Evolutionary conservation across 192 early-diverging fungal species (phyloP), one percentile per base, ranked within the genome.

Genomic region (Lobosporangium transversale): DNA sequence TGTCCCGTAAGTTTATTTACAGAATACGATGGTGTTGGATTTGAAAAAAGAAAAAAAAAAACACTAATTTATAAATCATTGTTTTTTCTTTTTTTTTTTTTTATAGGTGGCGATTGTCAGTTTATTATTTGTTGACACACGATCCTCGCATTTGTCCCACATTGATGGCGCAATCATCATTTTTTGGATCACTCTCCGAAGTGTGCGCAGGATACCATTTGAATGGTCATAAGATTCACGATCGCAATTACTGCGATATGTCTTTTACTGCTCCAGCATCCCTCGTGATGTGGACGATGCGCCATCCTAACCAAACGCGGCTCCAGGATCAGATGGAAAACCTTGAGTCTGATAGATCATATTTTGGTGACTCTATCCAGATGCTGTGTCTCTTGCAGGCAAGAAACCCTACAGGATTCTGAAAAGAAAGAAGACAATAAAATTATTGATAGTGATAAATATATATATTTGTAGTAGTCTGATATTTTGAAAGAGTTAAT

Each of bases 341-440:
- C 2, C 73, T 84, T 53, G 75, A 70, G 18, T 55, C 44, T 0
- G 85, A 86, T 10, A 78, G 66, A 30, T 82, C 80, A 4, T 86
- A 86, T 47, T 86, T 86, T 63, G 85, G 85, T 14, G 85, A 86
- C 61, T 73, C 80, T 21, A 86, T 86, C 40, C 81, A 81, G n/a
- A 64, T 86, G 67, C 52, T 86, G 18, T 82, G 82, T 70, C 56
- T 86, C 29, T 60, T 86, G 30, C 79, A 84, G 56, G 79, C 85
- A 14, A 78, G 58, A 50, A 67, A 76, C 40, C 64, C 73, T 12
- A 61, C 23, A 33, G 73, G 73, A 45, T 76, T 14, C 54, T 76
- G 48, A 29, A 24, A 31, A 7, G 27, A 30, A 32, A 24, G 49
- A 54, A 20, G 20, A n/a, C 29, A 30, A 32, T 17, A 53, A 18